Conservation (phyloP, 2,329 filamentous ascomycete species). For the Apiospora aurea region DNA sequence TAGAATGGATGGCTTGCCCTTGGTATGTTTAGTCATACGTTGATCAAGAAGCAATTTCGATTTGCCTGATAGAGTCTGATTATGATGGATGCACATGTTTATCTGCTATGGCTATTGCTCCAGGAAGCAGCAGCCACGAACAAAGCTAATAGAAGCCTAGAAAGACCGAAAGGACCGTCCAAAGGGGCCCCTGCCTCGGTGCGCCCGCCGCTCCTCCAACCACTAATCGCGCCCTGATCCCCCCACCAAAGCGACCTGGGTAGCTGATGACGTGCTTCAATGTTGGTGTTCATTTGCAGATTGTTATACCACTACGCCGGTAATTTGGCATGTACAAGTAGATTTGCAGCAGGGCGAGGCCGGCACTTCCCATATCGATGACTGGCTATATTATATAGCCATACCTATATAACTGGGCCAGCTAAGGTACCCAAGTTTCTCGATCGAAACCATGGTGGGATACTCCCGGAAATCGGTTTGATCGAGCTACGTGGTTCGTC, state of each 20-base stretch:
- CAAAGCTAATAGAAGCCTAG: neutral
- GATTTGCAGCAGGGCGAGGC: neutral
- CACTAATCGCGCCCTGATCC: neutral
- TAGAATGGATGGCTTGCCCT: neutral
- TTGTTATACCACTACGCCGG: neutral
- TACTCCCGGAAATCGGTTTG: neutral
- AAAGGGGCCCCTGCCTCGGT: neutral
- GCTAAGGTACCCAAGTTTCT: neutral
- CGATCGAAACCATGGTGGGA: neutral
- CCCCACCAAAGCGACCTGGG: conserved; percentile 9
- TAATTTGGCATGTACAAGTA: neutral
- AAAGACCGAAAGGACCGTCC: neutral
- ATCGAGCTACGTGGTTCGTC: neutral
- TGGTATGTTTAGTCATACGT: neutral
- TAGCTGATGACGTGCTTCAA: conserved; percentile 6
- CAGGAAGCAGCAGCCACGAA: neutral
- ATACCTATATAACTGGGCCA: neutral
- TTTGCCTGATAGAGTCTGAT: neutral
- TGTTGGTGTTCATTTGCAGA: neutral
- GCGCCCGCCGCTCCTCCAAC: neutral
- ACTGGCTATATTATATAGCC: neutral
- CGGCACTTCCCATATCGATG: conserved; percentile 16
- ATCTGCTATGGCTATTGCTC: neutral
- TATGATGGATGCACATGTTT: conserved; percentile 7
- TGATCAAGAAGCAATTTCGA: neutral